A percentile compares a stretch with the other conserved stretches of the same genome.
Evolutionary conservation across 2,329 filamentous ascomycete species (phyloP).

Genomic region (Fusarium heterosporum): DNA sequence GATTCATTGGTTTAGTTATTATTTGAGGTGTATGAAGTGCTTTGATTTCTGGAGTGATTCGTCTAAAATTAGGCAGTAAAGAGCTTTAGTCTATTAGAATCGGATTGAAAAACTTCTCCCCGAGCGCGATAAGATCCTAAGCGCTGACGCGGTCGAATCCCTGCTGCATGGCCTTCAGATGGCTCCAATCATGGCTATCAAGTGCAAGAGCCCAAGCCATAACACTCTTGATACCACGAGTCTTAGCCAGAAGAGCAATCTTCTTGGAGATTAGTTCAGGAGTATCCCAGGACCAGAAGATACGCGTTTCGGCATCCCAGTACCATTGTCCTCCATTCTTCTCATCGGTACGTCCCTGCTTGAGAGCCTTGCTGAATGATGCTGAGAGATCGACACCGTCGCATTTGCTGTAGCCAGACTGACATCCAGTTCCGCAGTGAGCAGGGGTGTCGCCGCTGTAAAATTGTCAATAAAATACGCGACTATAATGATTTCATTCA

Average conservation of each 20-base stretch:
- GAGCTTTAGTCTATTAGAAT: too few species aligned
- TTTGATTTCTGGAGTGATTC: too few species aligned
- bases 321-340: constrained; percentile 66
- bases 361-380: constrained; percentile 57
- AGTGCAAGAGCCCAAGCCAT: constrained; percentile 67
- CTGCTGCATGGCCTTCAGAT: constrained; percentile 57
- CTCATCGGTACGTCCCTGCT: constrained; percentile 57
- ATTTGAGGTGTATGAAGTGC: too few species aligned
- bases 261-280: constrained; percentile 60
- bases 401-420: constrained; percentile 35
- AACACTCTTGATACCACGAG: constrained; percentile 60
- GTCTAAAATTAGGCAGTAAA: too few species aligned
- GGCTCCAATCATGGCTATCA: constrained; percentile 58
- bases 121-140: too few species aligned
- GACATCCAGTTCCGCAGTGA: constrained; percentile 42
- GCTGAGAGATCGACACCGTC: constrained; percentile 33
- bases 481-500: rapidly evolving
- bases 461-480: not conserved
- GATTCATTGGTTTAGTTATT: too few species aligned
- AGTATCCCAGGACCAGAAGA: constrained; percentile 70
- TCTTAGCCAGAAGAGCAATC: constrained; percentile 57
- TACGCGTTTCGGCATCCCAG: constrained; percentile 57
- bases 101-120: too few species aligned
- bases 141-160: constrained; percentile 16
- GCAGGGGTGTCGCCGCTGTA: constrained; percentile 32